Conservation (phyloP, 2,329 filamentous ascomycete species). For the Zymoseptoria passerinii region DNA sequence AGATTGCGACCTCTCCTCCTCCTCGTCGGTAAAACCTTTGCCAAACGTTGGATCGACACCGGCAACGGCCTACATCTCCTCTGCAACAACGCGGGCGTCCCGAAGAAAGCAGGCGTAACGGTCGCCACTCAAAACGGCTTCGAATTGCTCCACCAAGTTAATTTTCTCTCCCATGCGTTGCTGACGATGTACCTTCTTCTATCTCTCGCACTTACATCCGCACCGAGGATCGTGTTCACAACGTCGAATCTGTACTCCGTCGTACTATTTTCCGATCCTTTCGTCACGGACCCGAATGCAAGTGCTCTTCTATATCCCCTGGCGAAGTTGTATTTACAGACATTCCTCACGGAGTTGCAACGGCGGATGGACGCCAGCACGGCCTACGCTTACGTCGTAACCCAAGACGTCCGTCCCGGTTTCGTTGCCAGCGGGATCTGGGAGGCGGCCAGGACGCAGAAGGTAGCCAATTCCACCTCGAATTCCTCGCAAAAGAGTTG, state of each 20-base stretch:
- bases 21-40: conserved; percentile 24
- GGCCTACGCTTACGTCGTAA: conserved; percentile 22
- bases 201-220: conserved; percentile 16
- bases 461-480: neutral
- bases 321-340: conserved; percentile 30
- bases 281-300: conserved; percentile 19
- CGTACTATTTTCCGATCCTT: neutral
- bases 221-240: conserved; percentile 17
- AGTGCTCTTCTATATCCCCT: conserved; percentile 19
- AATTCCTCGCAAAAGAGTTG: neutral
- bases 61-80: conserved; percentile 18
- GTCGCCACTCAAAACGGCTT: conserved; percentile 21
- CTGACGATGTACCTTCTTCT: conserved; percentile 25
- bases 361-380: conserved; percentile 13
- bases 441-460: neutral
- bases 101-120: conserved; percentile 19
- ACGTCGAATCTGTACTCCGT: neutral
- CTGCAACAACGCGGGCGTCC: conserved; percentile 27
- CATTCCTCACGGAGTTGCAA: conserved; percentile 28
- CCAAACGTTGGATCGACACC: conserved; percentile 19
- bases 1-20: neutral
- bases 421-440: conserved; percentile 24
- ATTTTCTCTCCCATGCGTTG: conserved; percentile 27
- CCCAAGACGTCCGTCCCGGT: conserved; percentile 29
- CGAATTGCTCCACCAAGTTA: conserved; percentile 24